Base-by-base conservation (phyloP, 495 filamentous ascomycete genomes). In the Trichocladium antarcticum region DNA sequence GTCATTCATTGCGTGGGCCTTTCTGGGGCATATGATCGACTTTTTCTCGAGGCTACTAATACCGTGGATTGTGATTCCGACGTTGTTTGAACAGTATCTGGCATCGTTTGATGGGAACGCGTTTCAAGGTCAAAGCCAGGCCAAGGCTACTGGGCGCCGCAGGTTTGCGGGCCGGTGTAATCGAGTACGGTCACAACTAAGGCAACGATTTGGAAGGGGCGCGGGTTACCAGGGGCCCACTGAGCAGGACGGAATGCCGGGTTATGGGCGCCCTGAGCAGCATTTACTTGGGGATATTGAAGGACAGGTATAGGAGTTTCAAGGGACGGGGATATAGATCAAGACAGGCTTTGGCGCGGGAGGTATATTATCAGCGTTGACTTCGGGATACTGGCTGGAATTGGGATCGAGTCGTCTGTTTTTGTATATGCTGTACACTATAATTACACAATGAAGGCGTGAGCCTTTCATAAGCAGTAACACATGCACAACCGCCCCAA, bases 51-150 rank as follows among this genome's bases (percentile, higher is more conserved):
- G 51, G 27, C 6, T 60, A 39, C 37, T 29, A 11, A 53, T 54
- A 1, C 43, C 37, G 10, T 47, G 29, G 11, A 27, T 54, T 0
- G 49, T 57, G 19, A 45, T 54, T 2, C 54, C 57, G 6, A 1
- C 19, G 39, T 17, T 57, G 16, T 55, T 56, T 37, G 51, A 57
- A 3, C 15, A 32, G 37, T 57, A 59, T 34, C 9, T 59, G 8
- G 67, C 60, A 10, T 62, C 50, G n/a, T 72, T 76, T 54, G 68
- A 65, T 14, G 61, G 42, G 11, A 51, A 49, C 8, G 49, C 21
- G 3, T 47, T 47, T 42, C 16, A 24, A 17, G 7, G 11, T 10
- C 19, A 9, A 6, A 17, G n/a, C 7, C 22, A 19, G 9, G 32
- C 9, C 3, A 10, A 3, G 31, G 31, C 8, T 12, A 14, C 10